phyloP scores from a whole-genome alignment of 2,329 filamentous ascomycete species.

The Metarhizium brunneum region DNA sequence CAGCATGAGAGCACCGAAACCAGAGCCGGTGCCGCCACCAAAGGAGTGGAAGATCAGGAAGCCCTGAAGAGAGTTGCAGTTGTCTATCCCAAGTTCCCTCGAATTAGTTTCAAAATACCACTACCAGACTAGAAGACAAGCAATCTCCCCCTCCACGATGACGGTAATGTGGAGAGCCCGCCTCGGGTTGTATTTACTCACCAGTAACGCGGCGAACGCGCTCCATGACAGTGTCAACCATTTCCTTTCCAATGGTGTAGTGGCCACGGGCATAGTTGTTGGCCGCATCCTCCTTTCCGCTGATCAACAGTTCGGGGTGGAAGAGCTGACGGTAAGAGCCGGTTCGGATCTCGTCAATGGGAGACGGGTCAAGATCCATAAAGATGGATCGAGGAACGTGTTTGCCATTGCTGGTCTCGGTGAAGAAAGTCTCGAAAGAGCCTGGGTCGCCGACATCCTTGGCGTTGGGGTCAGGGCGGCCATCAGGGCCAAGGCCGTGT shows the following conservation, averaged over 20 bases:
- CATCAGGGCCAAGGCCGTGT: conserved; percentile 59
- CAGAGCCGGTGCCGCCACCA: conserved; percentile 63
- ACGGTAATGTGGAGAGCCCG: background rate
- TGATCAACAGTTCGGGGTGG: conserved; percentile 64
- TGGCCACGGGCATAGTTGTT: conserved; percentile 72
- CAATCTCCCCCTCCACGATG: background rate
- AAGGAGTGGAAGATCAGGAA: conserved; percentile 71
- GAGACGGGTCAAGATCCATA: conserved; percentile 63
- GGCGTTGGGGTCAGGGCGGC: conserved; percentile 51
- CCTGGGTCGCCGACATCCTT: conserved; percentile 52
- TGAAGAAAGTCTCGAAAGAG: conserved; percentile 66
- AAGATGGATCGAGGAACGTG: conserved; percentile 65
- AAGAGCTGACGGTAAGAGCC: conserved; percentile 59
- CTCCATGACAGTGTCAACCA: conserved; percentile 62
- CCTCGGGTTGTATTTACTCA: conserved; percentile 25
- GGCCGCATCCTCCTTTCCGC: conserved; percentile 67
- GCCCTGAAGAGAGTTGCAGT: conserved; percentile 63
- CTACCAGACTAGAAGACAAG: background rate
- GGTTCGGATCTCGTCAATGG: conserved; percentile 65
- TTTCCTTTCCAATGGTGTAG: conserved; percentile 70
- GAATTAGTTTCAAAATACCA: conserved; percentile 10
- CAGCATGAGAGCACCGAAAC: conserved; percentile 62
- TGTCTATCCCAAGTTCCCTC: conserved; percentile 37
- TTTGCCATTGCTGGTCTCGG: conserved; percentile 62
- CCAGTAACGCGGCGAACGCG: conserved; percentile 60